Evolutionary conservation across 2,329 filamentous ascomycete genomes (phyloP).

Genomic region (Fusarium sp.): DNA sequence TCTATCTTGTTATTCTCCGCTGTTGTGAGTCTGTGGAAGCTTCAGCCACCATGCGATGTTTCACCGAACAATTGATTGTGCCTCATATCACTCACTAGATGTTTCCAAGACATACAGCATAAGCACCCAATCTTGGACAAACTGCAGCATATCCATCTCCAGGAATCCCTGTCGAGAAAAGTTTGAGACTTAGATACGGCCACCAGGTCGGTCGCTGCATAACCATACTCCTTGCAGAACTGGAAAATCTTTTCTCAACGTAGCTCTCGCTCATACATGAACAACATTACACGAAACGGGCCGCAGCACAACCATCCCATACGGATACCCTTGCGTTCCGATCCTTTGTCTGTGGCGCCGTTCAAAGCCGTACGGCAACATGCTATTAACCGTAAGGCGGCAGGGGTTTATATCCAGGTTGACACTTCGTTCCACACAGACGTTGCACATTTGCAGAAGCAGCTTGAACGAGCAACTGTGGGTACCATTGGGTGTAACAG

Average conservation of each 20-base stretch:
- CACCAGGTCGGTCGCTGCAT: not conserved
- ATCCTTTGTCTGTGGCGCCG: constrained; percentile 5
- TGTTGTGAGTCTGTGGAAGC: constrained; percentile 25
- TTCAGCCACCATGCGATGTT: not conserved
- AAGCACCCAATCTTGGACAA: not conserved
- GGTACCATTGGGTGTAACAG: constrained; percentile 10
- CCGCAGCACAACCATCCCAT: not conserved
- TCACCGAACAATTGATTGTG: not conserved
- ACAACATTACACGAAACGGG: constrained; percentile 21
- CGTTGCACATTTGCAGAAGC: constrained; percentile 1
- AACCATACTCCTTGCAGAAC: not conserved
- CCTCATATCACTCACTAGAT: not conserved
- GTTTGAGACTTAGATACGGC: not conserved
- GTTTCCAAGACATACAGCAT: not conserved
- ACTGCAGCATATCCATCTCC: not conserved
- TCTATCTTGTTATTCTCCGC: constrained; percentile 34
- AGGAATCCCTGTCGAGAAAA: not conserved
- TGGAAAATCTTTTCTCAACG: not conserved
- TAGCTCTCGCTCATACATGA: not conserved
- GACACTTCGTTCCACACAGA: constrained; percentile 27
- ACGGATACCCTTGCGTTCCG: not conserved
- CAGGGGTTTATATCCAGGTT: constrained; percentile 8
- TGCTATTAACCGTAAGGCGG: constrained; percentile 14
- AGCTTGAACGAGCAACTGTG: not conserved
- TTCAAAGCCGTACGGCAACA: not conserved